Evolutionary conservation across 169 alveolate genomes (phyloP), one percentile per base, ranked within the genome.

Genomic region (Cryptosporidium sp.): DNA sequence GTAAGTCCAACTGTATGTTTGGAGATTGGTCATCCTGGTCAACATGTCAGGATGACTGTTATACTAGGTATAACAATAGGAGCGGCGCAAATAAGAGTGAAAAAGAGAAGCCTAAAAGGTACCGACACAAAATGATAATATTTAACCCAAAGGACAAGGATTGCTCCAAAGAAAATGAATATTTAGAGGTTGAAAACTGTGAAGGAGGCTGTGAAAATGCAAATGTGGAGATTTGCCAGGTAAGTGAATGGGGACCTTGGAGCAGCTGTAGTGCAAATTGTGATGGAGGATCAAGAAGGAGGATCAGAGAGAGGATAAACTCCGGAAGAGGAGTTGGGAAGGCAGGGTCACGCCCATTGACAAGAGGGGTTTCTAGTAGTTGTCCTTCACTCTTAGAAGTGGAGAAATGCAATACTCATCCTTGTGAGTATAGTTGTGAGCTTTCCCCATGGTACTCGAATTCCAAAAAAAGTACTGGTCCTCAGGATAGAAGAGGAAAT

Each of bases 1-100:
- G 65, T 48, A 70, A 70, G 45, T 69, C 87, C 4, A 87, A 75
- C 70, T 92, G 95, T 73, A 75, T 62, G 1, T 92, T 92, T 35
- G 92, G 94, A 37, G 93, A 85, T n/a, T 92, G 95, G 95, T 70
- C 89, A 18, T 84, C 91, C 31, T 92, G 95, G 95, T 68, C 92
- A 0, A 91, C 67, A 16, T 92, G 95, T 35, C 70, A 86, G 21
- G 85, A 85, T 12, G 84, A 86, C 16, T 92, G 95, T 69, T 58
- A 80, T 60, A 70, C 75, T 26, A 72, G 18, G 52, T 23, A 42
- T 44, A 14, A 9, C 67, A 23, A 23, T 12, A 48, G 10, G 21
- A 35, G 23, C 21, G 26, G 2, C 8, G 10, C 62, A 23, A 45
- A 9, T 44, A 39, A 18, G 6, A 21, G 2, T 14, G 33, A 31